Base-by-base conservation (phyloP, 768 basidiomycete species). In the Kwoniella newhampshirensis region DNA sequence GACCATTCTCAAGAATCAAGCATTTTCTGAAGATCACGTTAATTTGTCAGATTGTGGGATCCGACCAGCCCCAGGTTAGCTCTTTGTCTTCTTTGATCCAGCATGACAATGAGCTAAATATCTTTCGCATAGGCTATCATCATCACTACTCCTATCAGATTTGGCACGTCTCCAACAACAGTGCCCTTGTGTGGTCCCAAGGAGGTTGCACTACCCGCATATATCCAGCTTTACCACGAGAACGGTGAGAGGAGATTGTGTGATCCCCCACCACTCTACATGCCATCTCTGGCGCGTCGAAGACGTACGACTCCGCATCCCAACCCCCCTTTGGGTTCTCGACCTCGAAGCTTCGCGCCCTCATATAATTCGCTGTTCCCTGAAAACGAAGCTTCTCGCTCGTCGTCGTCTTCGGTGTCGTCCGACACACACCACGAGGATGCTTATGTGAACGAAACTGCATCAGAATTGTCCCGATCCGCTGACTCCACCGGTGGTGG, bases 181-280 rank as follows among this genome's bases (percentile, higher is more conserved):
- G 35, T 54, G 25, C 64, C 65, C 28, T 4, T 37, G 25, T 2
- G 32, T 18, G 15, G n/a, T 17, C 11, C 25, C 21, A 50, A 37
- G 30, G 17, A 9, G 5, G 28, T 41, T 11, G 54, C 60, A 17
- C 63, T 76, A 3, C 73, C 75, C 18, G 66, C 73, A 30, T 76
- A 76, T 56, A 60, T 63, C 46, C 73, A 75, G 57, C 64, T 76
- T 9, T 76, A 64, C 66, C 67, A 73, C 49, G 75, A 75, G 63
- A 75, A 73, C 44, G 75, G 75, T 8, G 63, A 71, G 25, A 26
- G 51, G 6, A 47, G 67, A 15, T 61, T 65, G 53, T 68, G 74
- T 32, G 75, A 73, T 40, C 57, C 71, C 23, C 49, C 75, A 4
- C 75, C 75, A 1, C 39, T 72, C 7, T 76, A 76, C 60, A 30